Base-by-base conservation (phyloP, 176 grass and related monocot species). In the Oryza australiensis region DNA sequence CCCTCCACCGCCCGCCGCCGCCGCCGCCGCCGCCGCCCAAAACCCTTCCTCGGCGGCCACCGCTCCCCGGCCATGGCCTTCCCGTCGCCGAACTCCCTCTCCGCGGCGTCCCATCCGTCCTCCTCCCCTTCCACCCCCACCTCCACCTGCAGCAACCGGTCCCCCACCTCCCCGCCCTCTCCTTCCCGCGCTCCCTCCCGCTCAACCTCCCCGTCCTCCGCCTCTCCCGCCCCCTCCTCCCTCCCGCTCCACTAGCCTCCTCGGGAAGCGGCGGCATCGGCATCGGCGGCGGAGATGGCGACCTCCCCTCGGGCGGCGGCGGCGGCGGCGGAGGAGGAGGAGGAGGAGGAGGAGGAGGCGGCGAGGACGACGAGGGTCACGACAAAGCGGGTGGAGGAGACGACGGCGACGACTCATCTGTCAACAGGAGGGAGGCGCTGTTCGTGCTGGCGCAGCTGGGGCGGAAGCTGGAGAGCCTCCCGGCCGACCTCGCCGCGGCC, bases 381-480 rank as follows among this genome's bases (percentile, higher is more conserved):
- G 33, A 12, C 0, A 78, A 43, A 10, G 82, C 46, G 12, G 86
- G 66, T 12, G 73, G 26, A 22, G 43, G 28, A 1, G 86, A 20
- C 0, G 72, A 18, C 12, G 73, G 20, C 15, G 89, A 80, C 29
- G 87, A 87, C 75, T 78, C 77, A 24, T 74, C 83, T 2, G 55
- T 78, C 43, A 87, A 84, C 68, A 32, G 85, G 87, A 83, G 78
- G 64, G 89, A 93, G 57, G 93, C 90, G 73, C 40, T 95, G 87
- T 90, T 99, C 48, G 90, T 89, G 69, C 87, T 99, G 29, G 85
- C 90, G 80, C 85, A 89, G 86, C 88, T 93, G 26, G 96, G 91
- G 9, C 74, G 91, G 66, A 79, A 88, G 62, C 83, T 99, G 87
- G 96, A 99, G 76, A 95, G 79, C 91, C 82, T 99, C 0, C 96